Percentiles rank a stretch among this genome's conserved stretches.
phyloP scores from a whole-genome alignment of 306 rosid genomes.

The Cicer cuneatum region DNA sequence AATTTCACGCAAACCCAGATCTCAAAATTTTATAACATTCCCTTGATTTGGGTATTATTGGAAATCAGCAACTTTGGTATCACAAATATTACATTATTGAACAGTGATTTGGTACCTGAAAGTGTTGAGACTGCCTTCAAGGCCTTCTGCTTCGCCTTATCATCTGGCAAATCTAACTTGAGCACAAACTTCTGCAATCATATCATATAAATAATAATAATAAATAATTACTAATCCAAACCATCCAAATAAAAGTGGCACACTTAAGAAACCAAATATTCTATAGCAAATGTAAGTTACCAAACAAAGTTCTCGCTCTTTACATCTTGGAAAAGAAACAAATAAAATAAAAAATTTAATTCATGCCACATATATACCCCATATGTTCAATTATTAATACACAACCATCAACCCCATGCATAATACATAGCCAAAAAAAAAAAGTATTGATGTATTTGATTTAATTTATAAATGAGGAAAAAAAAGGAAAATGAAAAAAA shows the following conservation, averaged over 20 bases:
- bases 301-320: neutral
- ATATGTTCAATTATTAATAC: conserved; percentile 30
- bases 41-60: conserved; percentile 23
- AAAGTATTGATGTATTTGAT: too few species aligned
- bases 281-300: neutral
- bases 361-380: conserved; percentile 8
- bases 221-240: conserved; percentile 21
- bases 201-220: conserved; percentile 20
- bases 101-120: conserved; percentile 64
- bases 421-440: too few species aligned
- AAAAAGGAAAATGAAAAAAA: neutral
- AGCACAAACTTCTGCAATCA: conserved; percentile 73
- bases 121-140: conserved; percentile 82
- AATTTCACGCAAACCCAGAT: conserved; percentile 39
- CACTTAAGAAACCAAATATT: neutral
- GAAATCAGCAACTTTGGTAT: conserved; percentile 27
- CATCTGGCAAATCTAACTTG: conserved; percentile 77
- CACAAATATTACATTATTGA: neutral
- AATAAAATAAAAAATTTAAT: neutral
- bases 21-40: conserved; percentile 43
- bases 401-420: conserved; percentile 1
- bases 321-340: neutral
- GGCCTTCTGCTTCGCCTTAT: conserved; percentile 90
- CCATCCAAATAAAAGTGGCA: conserved; percentile 23
- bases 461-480: neutral